phyloP scores from a whole-genome alignment of 192 early-diverging fungal genomes.

The Chytriomyces hyalinus region DNA sequence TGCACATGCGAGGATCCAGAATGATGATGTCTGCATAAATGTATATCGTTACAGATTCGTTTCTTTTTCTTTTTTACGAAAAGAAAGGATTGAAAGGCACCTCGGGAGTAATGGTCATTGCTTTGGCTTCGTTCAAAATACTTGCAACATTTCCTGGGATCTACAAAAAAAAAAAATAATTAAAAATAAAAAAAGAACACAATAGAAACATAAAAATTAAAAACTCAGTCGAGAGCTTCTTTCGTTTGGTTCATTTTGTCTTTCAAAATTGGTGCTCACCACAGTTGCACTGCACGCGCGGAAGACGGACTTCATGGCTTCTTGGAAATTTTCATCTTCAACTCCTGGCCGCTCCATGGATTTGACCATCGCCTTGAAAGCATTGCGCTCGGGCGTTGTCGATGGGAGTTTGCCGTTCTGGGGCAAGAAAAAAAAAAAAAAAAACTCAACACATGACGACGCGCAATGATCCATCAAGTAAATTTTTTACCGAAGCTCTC shows the following conservation, averaged over 20 bases:
- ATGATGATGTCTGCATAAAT: constrained; percentile 59
- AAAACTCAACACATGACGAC: too few species aligned
- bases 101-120: constrained; percentile 51
- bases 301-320: constrained; percentile 74
- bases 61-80: not conserved
- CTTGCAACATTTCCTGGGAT: constrained; percentile 53
- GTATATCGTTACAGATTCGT: not conserved
- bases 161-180: constrained; percentile 34
- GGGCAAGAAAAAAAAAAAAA: too few species aligned
- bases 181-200: too few species aligned
- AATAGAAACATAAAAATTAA: too few species aligned
- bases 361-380: constrained; percentile 68
- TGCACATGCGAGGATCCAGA: constrained; percentile 87
- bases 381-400: constrained; percentile 64
- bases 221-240: not conserved
- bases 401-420: constrained; percentile 66
- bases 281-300: constrained; percentile 63
- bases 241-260: not conserved
- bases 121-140: constrained; percentile 59
- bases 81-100: constrained; percentile 43
- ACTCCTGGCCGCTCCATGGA: constrained; percentile 48
- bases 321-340: constrained; percentile 85
- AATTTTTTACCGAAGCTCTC: constrained; percentile 62
- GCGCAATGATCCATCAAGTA: too few species aligned
- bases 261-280: constrained; percentile 36